Evolutionary conservation across 225 moss, liverwort and hornwort genomes (phyloP).

Genomic region (Antitrichia curtipendula): DNA sequence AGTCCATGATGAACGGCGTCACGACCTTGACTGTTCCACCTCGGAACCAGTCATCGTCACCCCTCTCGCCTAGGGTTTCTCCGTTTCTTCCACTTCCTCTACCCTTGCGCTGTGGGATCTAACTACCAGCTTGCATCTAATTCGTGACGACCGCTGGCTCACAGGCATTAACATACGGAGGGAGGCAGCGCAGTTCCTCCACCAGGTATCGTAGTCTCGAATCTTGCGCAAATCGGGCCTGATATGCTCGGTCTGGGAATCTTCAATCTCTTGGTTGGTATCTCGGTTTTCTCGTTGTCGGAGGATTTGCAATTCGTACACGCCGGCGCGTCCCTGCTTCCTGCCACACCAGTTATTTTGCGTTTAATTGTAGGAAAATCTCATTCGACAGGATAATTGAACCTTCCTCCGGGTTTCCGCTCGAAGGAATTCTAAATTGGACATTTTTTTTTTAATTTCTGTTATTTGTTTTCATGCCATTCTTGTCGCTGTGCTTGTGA

Average conservation of each 20-base stretch:
- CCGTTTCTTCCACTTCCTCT: background rate
- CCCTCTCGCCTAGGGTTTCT: background rate
- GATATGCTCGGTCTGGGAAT: background rate
- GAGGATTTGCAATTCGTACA: background rate
- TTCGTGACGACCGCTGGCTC: background rate
- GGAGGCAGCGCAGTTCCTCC: background rate
- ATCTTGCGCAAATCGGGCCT: background rate
- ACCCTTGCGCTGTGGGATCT: background rate
- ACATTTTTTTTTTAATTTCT: too few species aligned
- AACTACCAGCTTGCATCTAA: background rate
- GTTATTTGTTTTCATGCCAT: background rate
- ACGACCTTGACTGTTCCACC: background rate
- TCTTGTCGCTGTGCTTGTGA: background rate
- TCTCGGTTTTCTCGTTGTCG: background rate
- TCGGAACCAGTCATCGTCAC: background rate
- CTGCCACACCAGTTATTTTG: too few species aligned
- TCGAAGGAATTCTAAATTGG: background rate
- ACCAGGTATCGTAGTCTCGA: background rate
- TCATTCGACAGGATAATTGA: background rate
- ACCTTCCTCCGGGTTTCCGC: background rate
- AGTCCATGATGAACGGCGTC: background rate
- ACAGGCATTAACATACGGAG: background rate
- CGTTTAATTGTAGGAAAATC: background rate
- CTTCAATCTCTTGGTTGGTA: background rate
- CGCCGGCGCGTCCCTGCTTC: background rate